Evolutionary conservation across 305 asterid species (phyloP).

Genomic region (Rubia peregrina): DNA sequence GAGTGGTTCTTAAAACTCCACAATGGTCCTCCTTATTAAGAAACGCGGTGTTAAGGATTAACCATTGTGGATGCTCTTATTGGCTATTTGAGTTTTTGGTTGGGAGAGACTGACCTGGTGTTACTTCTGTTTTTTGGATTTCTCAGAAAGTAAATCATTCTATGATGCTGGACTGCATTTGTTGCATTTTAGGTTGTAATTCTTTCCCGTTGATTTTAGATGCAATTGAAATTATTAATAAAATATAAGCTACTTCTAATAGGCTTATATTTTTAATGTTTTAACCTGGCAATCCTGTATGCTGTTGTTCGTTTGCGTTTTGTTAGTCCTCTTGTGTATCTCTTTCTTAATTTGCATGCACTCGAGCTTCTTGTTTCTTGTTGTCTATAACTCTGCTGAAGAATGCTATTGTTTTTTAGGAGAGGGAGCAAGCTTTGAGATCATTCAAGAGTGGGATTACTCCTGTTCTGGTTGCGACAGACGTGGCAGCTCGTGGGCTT

Average conservation of each 20-base stretch:
- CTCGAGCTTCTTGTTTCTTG: not conserved
- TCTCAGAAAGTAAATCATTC: not conserved
- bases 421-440: slow-evolving; percentile 38
- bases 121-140: not conserved
- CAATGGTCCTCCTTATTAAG: no score
- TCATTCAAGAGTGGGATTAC: slow-evolving; percentile 43
- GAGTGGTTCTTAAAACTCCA: no score
- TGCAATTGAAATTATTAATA: not conserved
- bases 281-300: not conserved
- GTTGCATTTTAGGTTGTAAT: not conserved
- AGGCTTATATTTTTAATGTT: not conserved
- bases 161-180: not conserved
- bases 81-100: not conserved
- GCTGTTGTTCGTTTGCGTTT: not conserved
- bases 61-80: no score
- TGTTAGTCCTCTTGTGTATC: not conserved
- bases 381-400: not conserved
- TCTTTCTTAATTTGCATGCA: not conserved
- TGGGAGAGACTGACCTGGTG: not conserved
- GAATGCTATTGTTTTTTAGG: slow-evolving; percentile 24
- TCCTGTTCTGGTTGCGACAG: slow-evolving; percentile 46
- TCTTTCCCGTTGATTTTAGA: not conserved
- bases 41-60: no score
- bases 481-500: slow-evolving; percentile 46
- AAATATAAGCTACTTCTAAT: not conserved